Evolutionary conservation across 257 asterid genomes (phyloP).

Genomic region (Solanum ossicruentum): DNA sequence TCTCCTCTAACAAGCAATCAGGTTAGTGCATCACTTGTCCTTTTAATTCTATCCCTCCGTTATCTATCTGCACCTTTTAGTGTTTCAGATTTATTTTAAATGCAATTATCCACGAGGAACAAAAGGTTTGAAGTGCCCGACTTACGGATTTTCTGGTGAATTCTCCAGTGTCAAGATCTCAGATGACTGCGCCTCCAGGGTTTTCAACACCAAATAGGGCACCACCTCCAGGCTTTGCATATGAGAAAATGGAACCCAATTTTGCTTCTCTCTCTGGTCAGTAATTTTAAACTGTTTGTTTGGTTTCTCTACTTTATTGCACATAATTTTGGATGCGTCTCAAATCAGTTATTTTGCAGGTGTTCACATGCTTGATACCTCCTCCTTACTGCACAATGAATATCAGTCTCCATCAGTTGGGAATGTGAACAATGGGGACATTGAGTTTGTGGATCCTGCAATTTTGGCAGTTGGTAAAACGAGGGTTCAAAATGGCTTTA

Average conservation of each 20-base stretch:
- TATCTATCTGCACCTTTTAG: background rate
- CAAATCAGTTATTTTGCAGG: constrained; percentile 34
- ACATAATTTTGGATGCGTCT: background rate
- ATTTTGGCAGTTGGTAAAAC: constrained; percentile 96
- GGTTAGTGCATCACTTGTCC: constrained; percentile 25
- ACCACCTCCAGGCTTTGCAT: constrained; percentile 91
- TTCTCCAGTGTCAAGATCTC: constrained; percentile 68
- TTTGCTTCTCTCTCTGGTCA: constrained; percentile 42
- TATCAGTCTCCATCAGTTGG: constrained; percentile 42
- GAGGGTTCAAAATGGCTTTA: constrained; percentile 48
- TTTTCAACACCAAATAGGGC: constrained; percentile 64
- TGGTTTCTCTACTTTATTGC: background rate
- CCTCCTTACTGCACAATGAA: constrained; percentile 47
- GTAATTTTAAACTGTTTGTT: constrained; percentile 6
- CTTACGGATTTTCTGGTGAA: background rate
- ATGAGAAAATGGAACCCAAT: constrained; percentile 49
- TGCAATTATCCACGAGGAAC: background rate
- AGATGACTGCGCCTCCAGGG: constrained; percentile 94
- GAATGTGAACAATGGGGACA: constrained; percentile 40
- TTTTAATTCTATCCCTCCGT: background rate
- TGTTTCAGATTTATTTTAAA: background rate
- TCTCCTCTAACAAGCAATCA: constrained; percentile 41
- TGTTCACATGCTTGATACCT: constrained; percentile 32
- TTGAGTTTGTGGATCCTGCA: constrained; percentile 96
- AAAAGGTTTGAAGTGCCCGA: background rate